Conservation (phyloP, 768 basidiomycete genomes). For the Pulveroboletus sp. region DNA sequence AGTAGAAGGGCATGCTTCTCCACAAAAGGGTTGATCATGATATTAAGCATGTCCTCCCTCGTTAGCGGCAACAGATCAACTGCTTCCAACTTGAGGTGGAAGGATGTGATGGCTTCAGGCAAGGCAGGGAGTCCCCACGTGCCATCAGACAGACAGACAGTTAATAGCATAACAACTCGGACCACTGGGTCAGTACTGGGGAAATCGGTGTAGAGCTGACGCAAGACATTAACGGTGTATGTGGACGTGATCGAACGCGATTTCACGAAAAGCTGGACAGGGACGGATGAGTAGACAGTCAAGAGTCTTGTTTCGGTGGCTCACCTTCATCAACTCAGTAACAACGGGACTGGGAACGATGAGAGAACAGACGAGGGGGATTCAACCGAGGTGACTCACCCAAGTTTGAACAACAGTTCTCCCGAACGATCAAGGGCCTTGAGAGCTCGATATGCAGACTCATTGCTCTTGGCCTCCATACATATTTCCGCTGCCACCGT, state of each 20-base stretch:
- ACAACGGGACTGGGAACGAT: constrained; percentile 38
- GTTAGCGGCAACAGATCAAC: constrained; percentile 54
- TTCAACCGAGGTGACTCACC: constrained; percentile 38
- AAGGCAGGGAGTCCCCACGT: constrained; percentile 25
- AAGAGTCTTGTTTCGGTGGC: neutral
- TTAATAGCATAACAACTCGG: constrained; percentile 70
- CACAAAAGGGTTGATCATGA: constrained; percentile 67
- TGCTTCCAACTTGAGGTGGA: constrained; percentile 49
- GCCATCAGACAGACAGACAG: constrained; percentile 47
- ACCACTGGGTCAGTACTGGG: constrained; percentile 55
- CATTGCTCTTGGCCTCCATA: constrained; percentile 74
- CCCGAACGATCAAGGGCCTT: constrained; percentile 62
- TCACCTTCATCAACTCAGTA: constrained; percentile 64
- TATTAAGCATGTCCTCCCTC: constrained; percentile 52
- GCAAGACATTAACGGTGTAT: constrained; percentile 48
- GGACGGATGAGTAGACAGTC: constrained; percentile 3
- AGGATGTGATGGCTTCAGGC: constrained; percentile 23
- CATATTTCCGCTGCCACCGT: constrained; percentile 82
- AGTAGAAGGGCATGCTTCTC: constrained; percentile 50
- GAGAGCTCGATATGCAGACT: constrained; percentile 62
- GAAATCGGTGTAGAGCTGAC: constrained; percentile 63
- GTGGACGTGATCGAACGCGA: constrained; percentile 59
- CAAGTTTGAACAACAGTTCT: constrained; percentile 61
- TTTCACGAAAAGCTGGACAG: constrained; percentile 56
- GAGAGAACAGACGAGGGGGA: neutral